phyloP scores from a whole-genome alignment of 1,284 basidiomycete species.

The Boletus sp. region DNA sequence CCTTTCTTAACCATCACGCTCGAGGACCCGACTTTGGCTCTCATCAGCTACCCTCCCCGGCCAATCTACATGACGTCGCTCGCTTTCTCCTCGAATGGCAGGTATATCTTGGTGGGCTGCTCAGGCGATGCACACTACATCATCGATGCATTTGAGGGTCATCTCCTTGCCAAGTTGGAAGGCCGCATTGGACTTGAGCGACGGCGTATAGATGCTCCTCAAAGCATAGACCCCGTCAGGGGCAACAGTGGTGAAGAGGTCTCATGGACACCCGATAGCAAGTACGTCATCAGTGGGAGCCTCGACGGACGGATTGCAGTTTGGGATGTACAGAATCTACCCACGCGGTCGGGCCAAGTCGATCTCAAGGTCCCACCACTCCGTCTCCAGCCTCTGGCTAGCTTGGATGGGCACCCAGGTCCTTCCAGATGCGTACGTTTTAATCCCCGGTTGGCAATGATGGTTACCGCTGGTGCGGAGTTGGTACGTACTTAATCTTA shows the following conservation, averaged over 20 bases:
- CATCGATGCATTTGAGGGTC: slow-evolving; percentile 83
- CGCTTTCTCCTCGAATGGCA: slow-evolving; percentile 86
- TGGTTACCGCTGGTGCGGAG: slow-evolving; percentile 82
- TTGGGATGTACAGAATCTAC: slow-evolving; percentile 75
- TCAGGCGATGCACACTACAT: slow-evolving; percentile 92
- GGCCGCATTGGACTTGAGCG: slow-evolving; percentile 79
- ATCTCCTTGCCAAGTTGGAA: slow-evolving; percentile 77
- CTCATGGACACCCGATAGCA: slow-evolving; percentile 88
- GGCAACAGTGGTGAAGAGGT: slow-evolving; percentile 89
- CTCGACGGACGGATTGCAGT: slow-evolving; percentile 75
- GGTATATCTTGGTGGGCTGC: slow-evolving; percentile 89
- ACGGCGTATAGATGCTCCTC: slow-evolving; percentile 49
- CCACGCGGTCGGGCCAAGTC: slow-evolving; percentile 44
- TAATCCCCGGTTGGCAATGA: slow-evolving; percentile 86
- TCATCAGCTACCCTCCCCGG: slow-evolving; percentile 79
- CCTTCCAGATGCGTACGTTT: slow-evolving; percentile 82
- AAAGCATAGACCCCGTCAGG: slow-evolving; percentile 64
- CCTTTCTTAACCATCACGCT: slow-evolving; percentile 85
- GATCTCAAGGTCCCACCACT: slow-evolving; percentile 51
- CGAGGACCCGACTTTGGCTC: slow-evolving; percentile 72
- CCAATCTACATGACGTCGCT: slow-evolving; percentile 89
- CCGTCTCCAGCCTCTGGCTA: slow-evolving; percentile 52
- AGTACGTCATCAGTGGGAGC: slow-evolving; percentile 80
- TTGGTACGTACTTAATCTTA: slow-evolving; percentile 52
- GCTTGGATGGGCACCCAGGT: slow-evolving; percentile 74